These are phyloP conservation scores for Nakazawaea pomicola DNA, from an alignment of 805 yeast species.

Conservation along the genomic window DNA sequence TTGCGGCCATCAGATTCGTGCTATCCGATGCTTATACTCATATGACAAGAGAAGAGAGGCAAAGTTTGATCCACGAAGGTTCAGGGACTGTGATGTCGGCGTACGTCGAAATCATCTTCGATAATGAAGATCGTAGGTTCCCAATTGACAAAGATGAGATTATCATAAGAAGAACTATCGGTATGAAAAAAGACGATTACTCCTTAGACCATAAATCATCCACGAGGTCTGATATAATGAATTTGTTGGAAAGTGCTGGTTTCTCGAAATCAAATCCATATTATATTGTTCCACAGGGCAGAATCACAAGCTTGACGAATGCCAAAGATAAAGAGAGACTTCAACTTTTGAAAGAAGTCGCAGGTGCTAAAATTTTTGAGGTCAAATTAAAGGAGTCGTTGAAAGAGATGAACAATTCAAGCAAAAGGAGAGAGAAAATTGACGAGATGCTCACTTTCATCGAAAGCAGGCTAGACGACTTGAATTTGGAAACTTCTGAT, in stretches of 20 bases:
- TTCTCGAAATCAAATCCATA: slow-evolving; percentile 88
- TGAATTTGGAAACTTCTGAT: slow-evolving; percentile 76
- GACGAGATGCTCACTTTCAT: slow-evolving; percentile 68
- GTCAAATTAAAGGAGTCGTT: slow-evolving; percentile 69
- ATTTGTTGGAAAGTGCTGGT: slow-evolving; percentile 85
- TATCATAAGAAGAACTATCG: slow-evolving; percentile 79
- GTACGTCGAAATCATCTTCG: slow-evolving; percentile 84
- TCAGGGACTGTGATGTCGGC: slow-evolving; percentile 89
- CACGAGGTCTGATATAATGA: slow-evolving; percentile 75
- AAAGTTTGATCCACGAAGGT: slow-evolving; percentile 85
- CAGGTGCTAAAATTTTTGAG: slow-evolving; percentile 93
- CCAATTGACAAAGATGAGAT: slow-evolving; percentile 68
- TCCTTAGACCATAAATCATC: slow-evolving; percentile 77
- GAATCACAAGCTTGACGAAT: slow-evolving; percentile 81
- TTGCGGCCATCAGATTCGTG: slow-evolving; percentile 91
- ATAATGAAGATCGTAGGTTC: slow-evolving; percentile 71
- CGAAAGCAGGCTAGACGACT: slow-evolving; percentile 66
- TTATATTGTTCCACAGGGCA: slow-evolving; percentile 96
- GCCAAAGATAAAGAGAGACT: slow-evolving; percentile 84
- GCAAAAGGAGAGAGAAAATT: slow-evolving; percentile 63
- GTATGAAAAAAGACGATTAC: slow-evolving; percentile 89
- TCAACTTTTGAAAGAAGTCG: slow-evolving; percentile 78
- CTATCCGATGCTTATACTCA: slow-evolving; percentile 85
- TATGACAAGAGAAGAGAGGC: slow-evolving; percentile 80
- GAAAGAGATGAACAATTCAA: slow-evolving; percentile 74